Conservation (phyloP, 2,329 filamentous ascomycete genomes). For the Paecilomyces sp. region DNA sequence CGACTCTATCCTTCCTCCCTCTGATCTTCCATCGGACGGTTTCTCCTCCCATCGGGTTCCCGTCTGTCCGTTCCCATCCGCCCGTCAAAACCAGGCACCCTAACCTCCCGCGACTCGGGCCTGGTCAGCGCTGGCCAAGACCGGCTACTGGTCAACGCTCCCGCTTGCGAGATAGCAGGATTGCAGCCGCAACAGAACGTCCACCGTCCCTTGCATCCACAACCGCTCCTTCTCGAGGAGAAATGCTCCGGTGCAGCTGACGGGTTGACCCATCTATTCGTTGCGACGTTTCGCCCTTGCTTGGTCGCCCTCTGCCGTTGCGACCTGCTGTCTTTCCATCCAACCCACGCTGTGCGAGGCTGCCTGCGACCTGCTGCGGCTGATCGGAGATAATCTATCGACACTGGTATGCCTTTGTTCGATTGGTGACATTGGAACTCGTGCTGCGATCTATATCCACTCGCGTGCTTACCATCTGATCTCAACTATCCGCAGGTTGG, state of each 20-base stretch:
- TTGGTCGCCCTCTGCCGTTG: background rate
- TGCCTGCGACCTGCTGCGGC: background rate
- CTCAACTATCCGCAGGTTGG: background rate
- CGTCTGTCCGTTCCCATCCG: slow-evolving; percentile 7
- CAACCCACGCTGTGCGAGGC: background rate
- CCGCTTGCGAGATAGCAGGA: background rate
- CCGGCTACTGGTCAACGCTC: background rate
- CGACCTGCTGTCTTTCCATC: background rate
- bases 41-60: slow-evolving; percentile 6
- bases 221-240: background rate
- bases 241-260: background rate
- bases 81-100: background rate
- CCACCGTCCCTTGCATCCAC: background rate
- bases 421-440: background rate
- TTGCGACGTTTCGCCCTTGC: background rate
- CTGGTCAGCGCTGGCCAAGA: background rate
- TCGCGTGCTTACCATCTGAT: background rate
- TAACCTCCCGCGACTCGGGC: background rate
- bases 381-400: background rate
- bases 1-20: background rate
- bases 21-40: background rate
- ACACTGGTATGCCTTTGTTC: background rate
- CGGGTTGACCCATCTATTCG: background rate
- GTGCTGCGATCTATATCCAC: background rate
- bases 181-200: background rate